A percentile compares a stretch with the other conserved stretches of the same genome.
phyloP scores from a whole-genome alignment of 495 filamentous ascomycete genomes.

The Pyrenula aspistea region DNA sequence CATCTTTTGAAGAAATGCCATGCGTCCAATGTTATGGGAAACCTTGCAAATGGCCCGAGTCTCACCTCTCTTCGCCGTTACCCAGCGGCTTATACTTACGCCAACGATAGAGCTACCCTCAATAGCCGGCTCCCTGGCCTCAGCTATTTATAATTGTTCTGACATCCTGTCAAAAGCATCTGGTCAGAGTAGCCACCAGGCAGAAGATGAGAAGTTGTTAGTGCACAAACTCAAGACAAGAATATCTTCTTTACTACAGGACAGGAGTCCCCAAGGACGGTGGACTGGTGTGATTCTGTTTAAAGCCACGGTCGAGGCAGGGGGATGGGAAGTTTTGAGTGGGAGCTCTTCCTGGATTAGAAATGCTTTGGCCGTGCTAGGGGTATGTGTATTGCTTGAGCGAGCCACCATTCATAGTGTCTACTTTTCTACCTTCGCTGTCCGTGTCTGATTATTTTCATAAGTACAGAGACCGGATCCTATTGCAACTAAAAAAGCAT shows the following conservation, averaged over 20 bases:
- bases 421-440: too few species aligned
- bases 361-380: slow-evolving; percentile 55
- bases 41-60: not conserved
- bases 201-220: slow-evolving; percentile 48
- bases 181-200: slow-evolving; percentile 34
- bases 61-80: slow-evolving; percentile 44
- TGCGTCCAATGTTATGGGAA: too few species aligned
- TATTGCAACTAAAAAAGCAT: slow-evolving; percentile 56
- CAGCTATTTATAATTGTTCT: slow-evolving; percentile 47
- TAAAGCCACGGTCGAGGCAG: slow-evolving; percentile 69
- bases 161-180: slow-evolving; percentile 40
- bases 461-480: slow-evolving; percentile 65
- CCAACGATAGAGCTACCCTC: slow-evolving; percentile 51
- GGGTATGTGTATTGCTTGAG: slow-evolving; percentile 33
- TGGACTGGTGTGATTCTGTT: slow-evolving; percentile 66
- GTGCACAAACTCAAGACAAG: slow-evolving; percentile 72
- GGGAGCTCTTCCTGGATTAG: slow-evolving; percentile 60
- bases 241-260: slow-evolving; percentile 61
- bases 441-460: too few species aligned
- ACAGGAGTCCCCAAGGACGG: slow-evolving; percentile 56
- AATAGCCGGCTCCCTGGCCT: slow-evolving; percentile 47
- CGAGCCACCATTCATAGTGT: too few species aligned
- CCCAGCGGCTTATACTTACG: slow-evolving; percentile 52
- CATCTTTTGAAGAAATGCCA: too few species aligned
- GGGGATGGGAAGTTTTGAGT: slow-evolving; percentile 66